Base-by-base conservation (phyloP, 176 grass and related monocot genomes). In the Eragrostis nindensis region DNA sequence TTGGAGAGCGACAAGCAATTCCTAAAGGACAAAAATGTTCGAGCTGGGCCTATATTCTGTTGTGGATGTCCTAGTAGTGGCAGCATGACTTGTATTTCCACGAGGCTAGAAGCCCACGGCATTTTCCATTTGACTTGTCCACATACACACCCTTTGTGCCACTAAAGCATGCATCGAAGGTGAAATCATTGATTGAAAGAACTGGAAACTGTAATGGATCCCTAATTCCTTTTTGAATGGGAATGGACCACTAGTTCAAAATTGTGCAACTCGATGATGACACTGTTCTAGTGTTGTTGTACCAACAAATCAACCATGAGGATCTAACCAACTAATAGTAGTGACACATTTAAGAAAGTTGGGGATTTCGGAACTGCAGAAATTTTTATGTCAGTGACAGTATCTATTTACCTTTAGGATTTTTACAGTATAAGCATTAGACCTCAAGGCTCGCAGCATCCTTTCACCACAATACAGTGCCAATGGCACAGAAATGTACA, bases 401-500 rank as follows among this genome's bases (percentile, higher is more conserved):
- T 56, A 50, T 43, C 13, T 12, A 53, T 47, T 90, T 70, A 98
- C 96, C 96, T 99, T 99, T 4, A 93, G 42, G 82, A 99, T 95
- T 72, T 95, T 95, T 21, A 93, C 96, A 18, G 86, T 42, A 71
- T 95, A 95, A 66, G 90, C 96, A 36, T 95, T 99, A 24, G 96
- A 99, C 46, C 96, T 89, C 38, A 99, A 73, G 68, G 90, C 92
- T 78, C 96, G 73, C 11, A 99, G 81, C 62, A 80, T 89, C 80
- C 96, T 80, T 42, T 95, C 96, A 48, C 96, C 96, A 1, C 91
- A 80, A 32, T 99, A 99, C 32, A 95, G 69, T 15, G 82, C 39
- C 86, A 99, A 79, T 0, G 96, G 96, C 53, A 99, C 72, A 14
- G 92, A 84, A 66, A 99, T 93, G 88, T 99, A 99, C 90, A 99